Conservation (phyloP, 1,284 basidiomycete species). For the Apiotrichum sp. region DNA sequence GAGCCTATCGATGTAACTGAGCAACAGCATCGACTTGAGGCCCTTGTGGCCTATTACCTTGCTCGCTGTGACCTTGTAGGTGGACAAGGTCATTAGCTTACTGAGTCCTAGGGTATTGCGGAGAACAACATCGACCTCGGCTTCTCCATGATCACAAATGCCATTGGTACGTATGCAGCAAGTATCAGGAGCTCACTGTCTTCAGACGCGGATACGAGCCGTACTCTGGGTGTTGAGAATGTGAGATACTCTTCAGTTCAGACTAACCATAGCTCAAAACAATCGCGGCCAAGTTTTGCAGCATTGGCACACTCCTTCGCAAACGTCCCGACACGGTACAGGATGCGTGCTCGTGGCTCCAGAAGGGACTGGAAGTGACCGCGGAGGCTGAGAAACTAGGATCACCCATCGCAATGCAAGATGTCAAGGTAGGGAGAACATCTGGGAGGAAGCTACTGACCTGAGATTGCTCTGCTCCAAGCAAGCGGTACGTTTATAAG, state of each 20-base stretch:
- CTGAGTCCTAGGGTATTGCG: background rate
- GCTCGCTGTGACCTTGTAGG: conserved; percentile 5
- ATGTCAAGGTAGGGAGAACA: conserved; percentile 4
- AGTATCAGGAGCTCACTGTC: no score
- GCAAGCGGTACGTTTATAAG: no score
- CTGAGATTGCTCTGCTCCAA: no score
- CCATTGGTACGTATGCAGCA: background rate
- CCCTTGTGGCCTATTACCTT: conserved; percentile 6
- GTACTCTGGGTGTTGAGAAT: background rate
- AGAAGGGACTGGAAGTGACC: conserved; percentile 2
- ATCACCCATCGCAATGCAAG: background rate
- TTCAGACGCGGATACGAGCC: background rate
- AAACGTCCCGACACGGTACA: background rate
- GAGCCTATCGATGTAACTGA: background rate
- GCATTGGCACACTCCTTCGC: background rate
- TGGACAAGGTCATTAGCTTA: no score
- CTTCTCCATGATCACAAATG: conserved; percentile 5
- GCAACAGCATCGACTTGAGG: background rate
- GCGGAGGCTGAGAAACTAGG: background rate
- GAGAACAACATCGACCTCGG: conserved; percentile 4
- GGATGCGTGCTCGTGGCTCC: conserved; percentile 4
- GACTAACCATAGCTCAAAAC: background rate
- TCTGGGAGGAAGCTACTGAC: background rate
- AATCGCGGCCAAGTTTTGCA: conserved; percentile 2
- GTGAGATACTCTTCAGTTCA: background rate